These are phyloP conservation scores for Teunomyces pallodes DNA, from an alignment of 805 yeast species.

Conservation along the genomic window DNA sequence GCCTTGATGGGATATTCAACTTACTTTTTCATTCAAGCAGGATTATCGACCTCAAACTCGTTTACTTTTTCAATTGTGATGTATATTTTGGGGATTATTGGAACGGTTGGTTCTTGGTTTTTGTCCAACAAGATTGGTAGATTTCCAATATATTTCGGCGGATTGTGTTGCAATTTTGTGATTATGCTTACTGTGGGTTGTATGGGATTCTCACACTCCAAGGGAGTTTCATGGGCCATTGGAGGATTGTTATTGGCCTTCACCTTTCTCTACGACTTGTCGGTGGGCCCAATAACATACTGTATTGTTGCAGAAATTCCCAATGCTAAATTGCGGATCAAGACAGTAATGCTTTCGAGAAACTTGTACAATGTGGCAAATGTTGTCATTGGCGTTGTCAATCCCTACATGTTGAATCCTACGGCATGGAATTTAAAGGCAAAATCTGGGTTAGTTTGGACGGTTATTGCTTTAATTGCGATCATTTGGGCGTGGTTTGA, in stretches of 20 bases:
- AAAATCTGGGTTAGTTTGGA: constrained; percentile 44
- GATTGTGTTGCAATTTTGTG: constrained; percentile 31
- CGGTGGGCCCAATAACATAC: constrained; percentile 38
- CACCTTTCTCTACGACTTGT: constrained; percentile 45
- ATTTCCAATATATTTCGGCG: constrained; percentile 36
- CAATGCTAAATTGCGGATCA: constrained; percentile 33
- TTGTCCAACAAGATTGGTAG: constrained; percentile 40
- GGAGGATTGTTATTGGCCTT: constrained; percentile 47
- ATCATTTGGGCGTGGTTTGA: constrained; percentile 47
- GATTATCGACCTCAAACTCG: constrained; percentile 39
- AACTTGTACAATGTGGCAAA: constrained; percentile 36
- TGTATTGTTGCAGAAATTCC: constrained; percentile 41
- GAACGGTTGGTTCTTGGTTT: constrained; percentile 47
- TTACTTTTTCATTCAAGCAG: constrained; percentile 51
- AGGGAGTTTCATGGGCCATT: constrained; percentile 39
- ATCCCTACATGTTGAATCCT: constrained; percentile 43
- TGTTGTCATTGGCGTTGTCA: constrained; percentile 29
- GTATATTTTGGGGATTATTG: constrained; percentile 44
- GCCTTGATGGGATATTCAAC: constrained; percentile 49
- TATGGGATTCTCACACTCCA: constrained; percentile 24
- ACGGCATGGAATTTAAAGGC: constrained; percentile 47
- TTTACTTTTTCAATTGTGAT: constrained; percentile 48
- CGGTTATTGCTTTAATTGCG: constrained; percentile 28
- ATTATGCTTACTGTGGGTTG: constrained; percentile 45
- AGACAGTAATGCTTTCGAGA: constrained; percentile 38